A percentile compares a stretch with the other conserved stretches of the same genome.
These are phyloP conservation scores for Leptodermis oblonga DNA, from an alignment of 257 asterid genomes.

Conservation along the genomic window DNA sequence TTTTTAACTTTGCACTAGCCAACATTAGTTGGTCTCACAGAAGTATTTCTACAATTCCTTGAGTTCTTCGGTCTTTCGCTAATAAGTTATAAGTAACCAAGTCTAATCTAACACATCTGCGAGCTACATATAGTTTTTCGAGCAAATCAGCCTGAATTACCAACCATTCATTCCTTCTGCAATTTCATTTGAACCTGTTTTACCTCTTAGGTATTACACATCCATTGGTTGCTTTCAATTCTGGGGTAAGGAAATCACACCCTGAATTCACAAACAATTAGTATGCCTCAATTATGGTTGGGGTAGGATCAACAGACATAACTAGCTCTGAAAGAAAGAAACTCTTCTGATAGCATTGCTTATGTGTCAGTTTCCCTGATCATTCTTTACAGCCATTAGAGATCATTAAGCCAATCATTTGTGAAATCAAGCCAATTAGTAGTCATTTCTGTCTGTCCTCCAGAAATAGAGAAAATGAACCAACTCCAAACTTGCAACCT, in stretches of 20 bases:
- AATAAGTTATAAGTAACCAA: too few relatives aligned
- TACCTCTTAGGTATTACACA: neutral
- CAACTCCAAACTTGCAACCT: neutral
- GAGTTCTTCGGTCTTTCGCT: too few relatives aligned
- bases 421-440: neutral
- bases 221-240: neutral
- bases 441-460: neutral
- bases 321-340: neutral
- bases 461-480: neutral
- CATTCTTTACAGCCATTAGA: neutral
- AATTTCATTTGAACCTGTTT: neutral
- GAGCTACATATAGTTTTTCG: too few relatives aligned
- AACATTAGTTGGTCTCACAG: too few relatives aligned
- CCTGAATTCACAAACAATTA: neutral
- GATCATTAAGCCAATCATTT: neutral
- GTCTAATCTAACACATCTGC: too few relatives aligned
- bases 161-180: neutral
- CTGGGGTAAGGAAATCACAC: neutral
- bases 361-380: neutral
- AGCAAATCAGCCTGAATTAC: neutral
- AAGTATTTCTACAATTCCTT: too few relatives aligned
- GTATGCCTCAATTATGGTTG: neutral
- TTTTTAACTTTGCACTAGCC: too few relatives aligned
- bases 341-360: too few relatives aligned
- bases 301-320: neutral